These are phyloP conservation scores for Colletotrichum sp. DNA, from an alignment of 2,329 filamentous ascomycete genomes.

Conservation along the genomic window DNA sequence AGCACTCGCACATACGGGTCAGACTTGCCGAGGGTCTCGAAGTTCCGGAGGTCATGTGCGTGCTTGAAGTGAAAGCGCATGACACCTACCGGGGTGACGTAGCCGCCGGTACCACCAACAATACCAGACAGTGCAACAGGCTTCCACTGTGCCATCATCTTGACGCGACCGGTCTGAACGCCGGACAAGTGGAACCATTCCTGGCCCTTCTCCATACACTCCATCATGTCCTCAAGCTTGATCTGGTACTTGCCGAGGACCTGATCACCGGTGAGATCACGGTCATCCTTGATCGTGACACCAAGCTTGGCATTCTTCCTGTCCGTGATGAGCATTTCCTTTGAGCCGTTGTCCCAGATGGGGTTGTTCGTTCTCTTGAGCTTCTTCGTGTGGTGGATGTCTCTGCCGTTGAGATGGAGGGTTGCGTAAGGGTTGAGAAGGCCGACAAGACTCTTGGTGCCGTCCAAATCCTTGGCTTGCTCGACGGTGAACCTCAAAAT, in stretches of 20 bases:
- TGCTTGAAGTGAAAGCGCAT: conserved; percentile 92
- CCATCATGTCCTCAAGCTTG: conserved; percentile 91
- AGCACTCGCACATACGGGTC: conserved; percentile 92
- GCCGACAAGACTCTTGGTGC: conserved; percentile 89
- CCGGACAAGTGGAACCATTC: conserved; percentile 94
- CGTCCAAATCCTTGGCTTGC: conserved; percentile 95
- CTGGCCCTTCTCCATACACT: conserved; percentile 88
- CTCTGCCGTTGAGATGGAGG: conserved; percentile 89
- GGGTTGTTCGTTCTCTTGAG: conserved; percentile 97
- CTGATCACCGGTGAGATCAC: conserved; percentile 82
- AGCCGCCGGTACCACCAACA: conserved; percentile 80
- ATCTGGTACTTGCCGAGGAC: conserved; percentile 93
- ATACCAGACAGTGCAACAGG: conserved; percentile 87
- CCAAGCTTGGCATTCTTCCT: conserved; percentile 89
- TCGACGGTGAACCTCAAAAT: conserved; percentile 93
- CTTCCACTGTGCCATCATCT: conserved; percentile 94
- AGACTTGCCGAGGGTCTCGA: conserved; percentile 95
- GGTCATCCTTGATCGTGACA: conserved; percentile 93
- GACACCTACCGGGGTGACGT: conserved; percentile 91
- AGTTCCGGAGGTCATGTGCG: conserved; percentile 83
- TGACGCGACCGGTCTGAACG: conserved; percentile 81
- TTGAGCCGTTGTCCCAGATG: conserved; percentile 91
- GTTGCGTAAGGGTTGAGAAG: conserved; percentile 89
- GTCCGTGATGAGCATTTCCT: conserved; percentile 95
- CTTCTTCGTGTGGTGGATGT: conserved; percentile 87